These are phyloP conservation scores for Lactuca sativa DNA, from an alignment of 129 eudicot genomes.

Conservation along the genomic window DNA sequence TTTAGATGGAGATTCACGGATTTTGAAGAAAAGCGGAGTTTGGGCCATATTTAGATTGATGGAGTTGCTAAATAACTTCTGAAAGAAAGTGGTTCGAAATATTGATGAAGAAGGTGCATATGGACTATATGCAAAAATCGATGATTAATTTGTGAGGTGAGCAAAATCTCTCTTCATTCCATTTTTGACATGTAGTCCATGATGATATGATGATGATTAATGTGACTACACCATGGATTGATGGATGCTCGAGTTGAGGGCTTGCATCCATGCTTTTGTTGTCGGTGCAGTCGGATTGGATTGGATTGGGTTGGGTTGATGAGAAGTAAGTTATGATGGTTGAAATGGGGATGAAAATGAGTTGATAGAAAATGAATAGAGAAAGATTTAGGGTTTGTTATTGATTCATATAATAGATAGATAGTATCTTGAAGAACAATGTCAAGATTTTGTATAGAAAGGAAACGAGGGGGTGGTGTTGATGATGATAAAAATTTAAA, in stretches of 20 bases:
- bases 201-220: background rate
- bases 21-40: background rate
- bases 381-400: conserved; percentile 25
- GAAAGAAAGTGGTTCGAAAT: conserved; percentile 13
- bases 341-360: conserved; percentile 18
- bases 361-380: background rate
- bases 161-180: conserved; percentile 4
- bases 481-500: conserved; percentile 1
- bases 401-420: conserved; percentile 11
- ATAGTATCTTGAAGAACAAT: background rate
- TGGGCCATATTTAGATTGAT: conserved; percentile 11
- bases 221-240: conserved; percentile 14
- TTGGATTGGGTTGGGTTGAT: background rate
- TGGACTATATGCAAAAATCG: background rate
- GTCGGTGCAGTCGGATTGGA: background rate
- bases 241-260: background rate
- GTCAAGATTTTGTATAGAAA: conserved; percentile 34
- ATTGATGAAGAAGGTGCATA: conserved; percentile 19
- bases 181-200: background rate
- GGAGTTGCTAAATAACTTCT: conserved; percentile 11
- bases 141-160: conserved; percentile 13
- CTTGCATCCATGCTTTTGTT: background rate
- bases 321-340: background rate
- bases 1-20: conserved; percentile 8
- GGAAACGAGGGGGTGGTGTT: conserved; percentile 2